Base-by-base conservation (phyloP, 1,284 basidiomycete species). In the Lentinula novae-zelandiae region DNA sequence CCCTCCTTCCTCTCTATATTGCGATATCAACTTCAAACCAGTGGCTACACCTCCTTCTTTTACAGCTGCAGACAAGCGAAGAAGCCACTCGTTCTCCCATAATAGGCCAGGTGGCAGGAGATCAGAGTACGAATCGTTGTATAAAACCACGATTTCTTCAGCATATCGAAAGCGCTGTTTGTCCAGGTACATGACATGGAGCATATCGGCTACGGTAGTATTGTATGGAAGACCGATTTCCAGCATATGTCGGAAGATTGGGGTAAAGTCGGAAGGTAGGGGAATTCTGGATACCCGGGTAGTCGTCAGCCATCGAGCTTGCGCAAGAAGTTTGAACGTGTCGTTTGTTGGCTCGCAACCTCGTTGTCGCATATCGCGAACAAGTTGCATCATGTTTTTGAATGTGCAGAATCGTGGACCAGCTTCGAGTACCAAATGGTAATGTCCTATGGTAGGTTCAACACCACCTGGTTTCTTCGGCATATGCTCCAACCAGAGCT, bases 401-500 rank as follows among this genome's bases (percentile, higher is more conserved):
- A 78, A 70, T 9, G 76, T 67, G 5, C 73, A 69, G 33, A 73
- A 69, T 53, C 75, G 69, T 31, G 74, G 69, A 63, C 77, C 82
- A 13, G 75, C 70, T 39, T 78, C 72, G 27, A 88, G 70, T 61
- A 86, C 76, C 6, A 76, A 62, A 63, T 84, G 79, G 73, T 83
- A 85, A 61, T 85, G 83, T n/a, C 79, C 73, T 33, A 77, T 70
- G n/a, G 78, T 76, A 0, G 82, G 82, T 6, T 64, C 68, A 44
- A 77, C 64, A 40, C 76, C 67, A 9, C 78, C 80, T 2, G 83
- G 75, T 53, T 79, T 79, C 46, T 72, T 70, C 12, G 78, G 75
- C 75, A 86, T 82, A 22, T 71, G 72, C 49, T 67, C 67, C 2
- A 89, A 69, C 81, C 86, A 86, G 27, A 74, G 70, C 38, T 76